Base-by-base conservation (phyloP, 2,329 filamentous ascomycete species). In the Paraphoma sp. region DNA sequence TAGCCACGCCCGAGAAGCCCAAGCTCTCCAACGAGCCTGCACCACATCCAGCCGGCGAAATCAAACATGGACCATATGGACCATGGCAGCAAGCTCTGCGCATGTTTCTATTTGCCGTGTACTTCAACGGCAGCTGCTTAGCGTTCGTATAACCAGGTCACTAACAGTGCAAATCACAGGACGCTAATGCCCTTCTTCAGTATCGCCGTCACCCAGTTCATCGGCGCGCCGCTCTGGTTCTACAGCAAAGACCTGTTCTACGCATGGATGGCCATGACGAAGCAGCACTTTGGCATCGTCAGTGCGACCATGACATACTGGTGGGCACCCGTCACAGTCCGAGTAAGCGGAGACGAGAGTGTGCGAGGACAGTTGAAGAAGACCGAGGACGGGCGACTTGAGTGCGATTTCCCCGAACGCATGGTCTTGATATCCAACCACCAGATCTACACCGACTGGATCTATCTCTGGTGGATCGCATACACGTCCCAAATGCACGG, bases 391-490 rank as follows among this genome's bases (percentile, higher is more conserved):
- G 92, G 92, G 3, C 82, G 86, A 57, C 82, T 95, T 14, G 83
- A 91, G 68, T 90, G 90, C 71, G 81, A 86, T 65, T 96, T 96
- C 63, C 92, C 92, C 0, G 89, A 94, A 75, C 86, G 92, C 51
- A 79, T 95, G 69, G 84, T 96, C 45, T 80, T 96, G 76, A 89
- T 96, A 65, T 90, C 92, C 29, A 96, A 96, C 73, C 92, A 96
- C 73, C 92, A 95, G 87, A 89, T 94, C 60, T 94, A 94, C 76
- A 93, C 91, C 9, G 92, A 96, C 78, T 96, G 92, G 92, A 77
- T 96, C 17, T 96, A 96, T 74, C 84, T 96, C n/a, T 96, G 92
- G 92, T 96, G 92, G 92, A 87, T 89, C 18, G 89, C 87, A 46
- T 96, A 96, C 71, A 89, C 90, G 33, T 87, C 89, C 43, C 82